phyloP scores from a whole-genome alignment of 352 stramenopile genomes.

The Globisporangium viniferum region DNA sequence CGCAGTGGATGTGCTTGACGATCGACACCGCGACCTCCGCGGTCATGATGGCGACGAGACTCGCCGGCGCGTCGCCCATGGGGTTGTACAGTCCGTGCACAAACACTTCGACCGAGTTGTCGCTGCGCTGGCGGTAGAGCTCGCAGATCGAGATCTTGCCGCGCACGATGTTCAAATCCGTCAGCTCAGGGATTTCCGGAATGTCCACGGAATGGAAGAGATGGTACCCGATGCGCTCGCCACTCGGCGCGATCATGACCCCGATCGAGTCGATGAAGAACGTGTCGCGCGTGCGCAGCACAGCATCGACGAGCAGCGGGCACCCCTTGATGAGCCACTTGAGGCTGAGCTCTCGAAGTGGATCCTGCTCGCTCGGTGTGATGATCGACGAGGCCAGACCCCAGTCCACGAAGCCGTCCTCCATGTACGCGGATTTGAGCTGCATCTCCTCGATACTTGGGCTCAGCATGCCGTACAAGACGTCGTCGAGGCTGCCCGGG shows the following conservation, averaged over 20 bases:
- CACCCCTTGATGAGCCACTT: not conserved
- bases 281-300: not conserved
- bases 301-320: not conserved
- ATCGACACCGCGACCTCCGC: not conserved
- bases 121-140: not conserved
- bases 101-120: not conserved
- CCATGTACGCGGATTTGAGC: too few species aligned
- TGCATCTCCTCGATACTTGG: too few species aligned
- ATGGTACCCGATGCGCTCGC: not conserved
- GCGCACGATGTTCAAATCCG: constrained; percentile 7
- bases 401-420: too few species aligned
- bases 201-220: not conserved
- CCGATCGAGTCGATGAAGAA: not conserved
- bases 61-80: not conserved
- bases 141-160: constrained; percentile 1
- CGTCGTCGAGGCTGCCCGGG: too few species aligned
- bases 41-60: not conserved
- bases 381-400: not conserved
- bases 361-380: not conserved
- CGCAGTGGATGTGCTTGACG: not conserved
- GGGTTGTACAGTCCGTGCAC: not conserved
- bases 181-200: not conserved
- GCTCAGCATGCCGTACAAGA: too few species aligned
- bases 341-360: not conserved
- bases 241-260: not conserved